Evolutionary conservation across 2,329 filamentous ascomycete species (phyloP), one percentile per base, ranked within the genome.

Genomic region (Hypomyces perniciosus): DNA sequence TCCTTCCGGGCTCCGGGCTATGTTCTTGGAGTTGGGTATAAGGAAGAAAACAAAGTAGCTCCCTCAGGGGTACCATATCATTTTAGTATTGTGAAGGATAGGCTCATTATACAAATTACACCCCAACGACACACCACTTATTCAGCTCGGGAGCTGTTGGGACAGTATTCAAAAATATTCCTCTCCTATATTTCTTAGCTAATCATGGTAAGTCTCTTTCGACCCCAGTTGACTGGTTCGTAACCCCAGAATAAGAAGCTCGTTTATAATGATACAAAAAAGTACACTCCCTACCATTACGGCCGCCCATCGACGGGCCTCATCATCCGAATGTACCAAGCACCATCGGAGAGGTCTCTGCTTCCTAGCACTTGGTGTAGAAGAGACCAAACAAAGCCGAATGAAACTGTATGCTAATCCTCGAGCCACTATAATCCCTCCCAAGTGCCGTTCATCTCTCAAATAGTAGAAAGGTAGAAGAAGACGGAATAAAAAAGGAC

Each of bases 201-300:
- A 52, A 44, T 37, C 50, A 44, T 47, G 42, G 45, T 26, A 48
- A 44, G 33, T 26, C 34, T 44, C 43, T 12, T 52, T 44, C 38
- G 41, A 47, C 42, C 44, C 44, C 44, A 43, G 42, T 46, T 51
- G 46, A 51, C 44, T 45, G 41, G 40, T 40, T 44, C 43, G 45
- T 44, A 33, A 40, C 42, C 43, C 42, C 50, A 48, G 50, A 41
- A 48, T 37, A 40, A 46, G 35, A 38, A 52, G 50, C 50, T 48
- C 46, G 37, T 42, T 20, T 42, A 48, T 46, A 52, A 47, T 48
- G 40, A 48, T 52, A 52, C 50, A 52, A 33, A 44, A 43, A 40
- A 48, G 44, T 41, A 44, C 45, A 27, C 40, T 44, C 46, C 30
- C 33, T 40, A 26, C 45, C 42, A 34, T 28, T 41, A 30, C 27